Evolutionary conservation across 495 filamentous ascomycete genomes (phyloP).

Genomic region (Aspergillus wentii): DNA sequence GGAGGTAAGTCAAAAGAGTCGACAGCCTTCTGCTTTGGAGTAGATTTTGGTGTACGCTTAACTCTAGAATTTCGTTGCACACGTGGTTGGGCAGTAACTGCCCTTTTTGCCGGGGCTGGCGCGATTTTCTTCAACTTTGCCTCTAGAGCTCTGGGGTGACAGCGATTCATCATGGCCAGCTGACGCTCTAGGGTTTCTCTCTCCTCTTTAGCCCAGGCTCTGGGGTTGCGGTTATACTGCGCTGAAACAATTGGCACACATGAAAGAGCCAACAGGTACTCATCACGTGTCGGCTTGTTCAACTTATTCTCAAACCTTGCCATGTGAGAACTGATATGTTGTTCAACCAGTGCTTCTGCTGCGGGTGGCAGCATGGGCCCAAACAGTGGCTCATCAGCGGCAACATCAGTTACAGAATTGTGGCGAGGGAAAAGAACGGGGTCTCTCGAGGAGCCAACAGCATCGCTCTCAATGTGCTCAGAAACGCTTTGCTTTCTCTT

Average conservation of each 20-base stretch:
- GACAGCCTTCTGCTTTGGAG: conserved; percentile 41
- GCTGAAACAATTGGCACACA: conserved; percentile 62
- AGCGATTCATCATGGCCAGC: conserved; percentile 40
- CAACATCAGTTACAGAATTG: conserved; percentile 35
- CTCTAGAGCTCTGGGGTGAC: conserved; percentile 23
- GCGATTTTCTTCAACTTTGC: conserved; percentile 43
- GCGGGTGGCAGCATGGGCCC: conserved; percentile 38
- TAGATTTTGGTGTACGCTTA: conserved; percentile 44
- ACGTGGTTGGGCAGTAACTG: conserved; percentile 21
- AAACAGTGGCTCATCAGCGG: conserved; percentile 55
- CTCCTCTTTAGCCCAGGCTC: conserved; percentile 59
- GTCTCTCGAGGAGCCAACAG: conserved; percentile 41
- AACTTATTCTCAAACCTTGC: conserved; percentile 48
- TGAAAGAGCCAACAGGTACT: conserved; percentile 63
- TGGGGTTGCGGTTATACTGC: conserved; percentile 53
- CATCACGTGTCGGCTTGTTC: conserved; percentile 61
- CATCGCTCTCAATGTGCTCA: conserved; percentile 34
- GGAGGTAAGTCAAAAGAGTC: conserved; percentile 38
- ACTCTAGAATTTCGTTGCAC: conserved; percentile 30
- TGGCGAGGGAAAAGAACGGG: conserved; percentile 57
- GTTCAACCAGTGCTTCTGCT: conserved; percentile 53
- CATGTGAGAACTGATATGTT: conserved; percentile 63
- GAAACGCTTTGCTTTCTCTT: conserved; percentile 41
- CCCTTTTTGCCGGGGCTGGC: conserved; percentile 36
- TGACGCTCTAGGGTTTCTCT: conserved; percentile 52